phyloP scores from a whole-genome alignment of 352 stramenopile species.

The Pilasporangium apinafurcum region DNA sequence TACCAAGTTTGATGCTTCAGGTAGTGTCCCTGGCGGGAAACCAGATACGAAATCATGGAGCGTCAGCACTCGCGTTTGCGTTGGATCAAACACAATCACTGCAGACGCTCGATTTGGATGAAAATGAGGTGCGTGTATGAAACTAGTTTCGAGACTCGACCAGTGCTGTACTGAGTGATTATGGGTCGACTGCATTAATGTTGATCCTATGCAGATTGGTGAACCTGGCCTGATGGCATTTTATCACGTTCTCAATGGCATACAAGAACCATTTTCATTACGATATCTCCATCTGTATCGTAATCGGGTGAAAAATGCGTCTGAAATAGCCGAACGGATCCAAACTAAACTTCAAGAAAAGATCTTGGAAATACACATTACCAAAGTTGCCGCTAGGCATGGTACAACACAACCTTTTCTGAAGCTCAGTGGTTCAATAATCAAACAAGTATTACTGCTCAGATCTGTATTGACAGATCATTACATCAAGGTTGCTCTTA shows the following conservation, averaged over 20 bases:
- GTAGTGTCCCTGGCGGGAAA: slow-evolving; percentile 43
- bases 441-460: slow-evolving; percentile 17
- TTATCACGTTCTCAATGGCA: slow-evolving; percentile 25
- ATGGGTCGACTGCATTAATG: not conserved
- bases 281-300: slow-evolving; percentile 26
- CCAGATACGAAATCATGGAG: slow-evolving; percentile 22
- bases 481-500: slow-evolving; percentile 18
- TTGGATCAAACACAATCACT: slow-evolving; percentile 26
- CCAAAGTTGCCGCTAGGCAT: not conserved
- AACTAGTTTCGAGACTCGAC: not conserved
- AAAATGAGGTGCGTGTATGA: slow-evolving; percentile 31
- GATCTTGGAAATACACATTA: slow-evolving; percentile 28
- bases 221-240: slow-evolving; percentile 20
- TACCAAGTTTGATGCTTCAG: slow-evolving; percentile 15
- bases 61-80: slow-evolving; percentile 34
- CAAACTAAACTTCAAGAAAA: slow-evolving; percentile 36
- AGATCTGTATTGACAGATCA: slow-evolving; percentile 22
- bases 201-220: slow-evolving; percentile 19
- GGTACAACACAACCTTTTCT: slow-evolving; percentile 3
- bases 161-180: not conserved
- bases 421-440: slow-evolving; percentile 13
- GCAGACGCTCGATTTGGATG: slow-evolving; percentile 36
- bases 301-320: slow-evolving; percentile 10
- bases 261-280: slow-evolving; percentile 20
- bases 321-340: slow-evolving; percentile 7